Percentiles rank a stretch among this genome's conserved stretches.
These are phyloP conservation scores for rapeseed (Brassica napus) DNA, from an alignment of 345 rosid species.

Conservation along the genomic window DNA sequence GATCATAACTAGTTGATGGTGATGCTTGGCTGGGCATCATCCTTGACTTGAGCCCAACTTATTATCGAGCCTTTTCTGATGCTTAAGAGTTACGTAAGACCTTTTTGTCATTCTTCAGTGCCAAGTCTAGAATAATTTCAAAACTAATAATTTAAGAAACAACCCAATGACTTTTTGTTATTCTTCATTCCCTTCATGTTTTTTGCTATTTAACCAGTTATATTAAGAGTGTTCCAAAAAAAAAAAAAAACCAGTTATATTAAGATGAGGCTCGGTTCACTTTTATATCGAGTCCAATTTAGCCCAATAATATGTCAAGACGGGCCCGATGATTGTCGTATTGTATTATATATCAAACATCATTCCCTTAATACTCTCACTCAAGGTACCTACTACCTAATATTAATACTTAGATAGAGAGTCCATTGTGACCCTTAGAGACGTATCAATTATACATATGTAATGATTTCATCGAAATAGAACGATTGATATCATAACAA, in stretches of 20 bases:
- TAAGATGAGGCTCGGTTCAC: background rate
- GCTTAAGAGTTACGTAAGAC: background rate
- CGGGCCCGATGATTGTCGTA: background rate
- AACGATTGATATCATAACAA: background rate
- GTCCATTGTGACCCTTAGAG: background rate
- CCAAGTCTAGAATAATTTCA: background rate
- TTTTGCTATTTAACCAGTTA: background rate
- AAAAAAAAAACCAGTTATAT: background rate
- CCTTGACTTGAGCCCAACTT: background rate
- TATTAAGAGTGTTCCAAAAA: no score
- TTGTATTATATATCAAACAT: background rate
- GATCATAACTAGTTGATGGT: no score
- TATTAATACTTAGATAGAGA: background rate
- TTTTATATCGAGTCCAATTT: background rate
- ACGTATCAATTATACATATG: background rate
- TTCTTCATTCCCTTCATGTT: no score
- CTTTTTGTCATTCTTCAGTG: background rate
- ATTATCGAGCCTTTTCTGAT: background rate
- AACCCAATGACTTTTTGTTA: background rate
- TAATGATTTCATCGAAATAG: background rate
- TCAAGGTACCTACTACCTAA: no score
- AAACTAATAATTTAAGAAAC: background rate
- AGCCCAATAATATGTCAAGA: conserved; percentile 22
- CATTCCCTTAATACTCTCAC: background rate
- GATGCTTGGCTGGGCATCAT: background rate